Evolutionary conservation across 2,329 filamentous ascomycete genomes (phyloP).

Genomic region (Phoma sp.): DNA sequence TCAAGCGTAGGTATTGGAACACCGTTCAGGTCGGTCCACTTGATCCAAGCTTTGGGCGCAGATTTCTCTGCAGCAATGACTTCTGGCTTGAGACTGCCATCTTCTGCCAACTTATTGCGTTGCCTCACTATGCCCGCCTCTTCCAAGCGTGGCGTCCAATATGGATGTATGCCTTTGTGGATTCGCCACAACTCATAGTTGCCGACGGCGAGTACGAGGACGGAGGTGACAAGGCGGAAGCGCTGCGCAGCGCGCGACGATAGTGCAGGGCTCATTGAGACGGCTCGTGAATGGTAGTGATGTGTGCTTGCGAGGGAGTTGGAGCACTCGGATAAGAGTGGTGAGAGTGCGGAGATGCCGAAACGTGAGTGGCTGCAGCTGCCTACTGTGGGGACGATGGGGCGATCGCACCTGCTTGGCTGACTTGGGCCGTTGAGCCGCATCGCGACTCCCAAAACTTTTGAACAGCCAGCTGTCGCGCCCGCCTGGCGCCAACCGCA

Average conservation of each 20-base stretch:
- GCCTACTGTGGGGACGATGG: conserved; percentile 9
- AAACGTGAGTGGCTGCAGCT: conserved; percentile 26
- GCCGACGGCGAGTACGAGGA: conserved; percentile 25
- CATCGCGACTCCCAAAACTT: conserved; percentile 11
- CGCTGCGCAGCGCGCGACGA: conserved; percentile 7
- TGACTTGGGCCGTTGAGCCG: conserved; percentile 2
- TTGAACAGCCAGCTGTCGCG: conserved; percentile 1
- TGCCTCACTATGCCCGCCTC: conserved; percentile 22
- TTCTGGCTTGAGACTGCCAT: conserved; percentile 5
- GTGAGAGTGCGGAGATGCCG: conserved; percentile 11
- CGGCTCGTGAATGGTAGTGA: neutral
- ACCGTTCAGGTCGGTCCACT: conserved; percentile 36
- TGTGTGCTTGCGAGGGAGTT: neutral
- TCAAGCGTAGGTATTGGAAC: conserved; percentile 37
- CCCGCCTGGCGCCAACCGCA: conserved; percentile 9
- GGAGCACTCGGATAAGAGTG: conserved; percentile 3
- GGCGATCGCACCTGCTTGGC: conserved; percentile 11
- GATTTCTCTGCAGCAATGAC: conserved; percentile 3
- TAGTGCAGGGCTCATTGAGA: conserved; percentile 21
- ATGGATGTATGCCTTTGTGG: conserved; percentile 37
- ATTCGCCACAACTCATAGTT: conserved; percentile 38
- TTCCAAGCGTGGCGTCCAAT: conserved; percentile 30
- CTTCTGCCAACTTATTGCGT: conserved; percentile 14
- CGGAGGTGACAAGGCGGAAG: conserved; percentile 19
- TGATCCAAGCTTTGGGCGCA: conserved; percentile 21